Percentiles rank a stretch among this genome's conserved stretches.
These are phyloP conservation scores for Entrophospora sp. DNA, from an alignment of 192 early-diverging fungal genomes.

Conservation along the genomic window DNA sequence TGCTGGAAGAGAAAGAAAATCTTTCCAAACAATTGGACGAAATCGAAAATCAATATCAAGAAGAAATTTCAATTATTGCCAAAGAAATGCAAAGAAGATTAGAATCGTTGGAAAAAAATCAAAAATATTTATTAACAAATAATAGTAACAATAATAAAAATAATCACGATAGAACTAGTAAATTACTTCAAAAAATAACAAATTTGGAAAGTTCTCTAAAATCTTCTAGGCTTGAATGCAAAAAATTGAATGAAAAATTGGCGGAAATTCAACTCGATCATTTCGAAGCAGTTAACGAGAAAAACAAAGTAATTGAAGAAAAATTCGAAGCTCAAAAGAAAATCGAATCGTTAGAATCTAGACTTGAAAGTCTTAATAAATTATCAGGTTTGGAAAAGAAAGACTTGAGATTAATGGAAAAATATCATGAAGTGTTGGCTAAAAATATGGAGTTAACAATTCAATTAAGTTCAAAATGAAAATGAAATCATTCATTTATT, in stretches of 20 bases:
- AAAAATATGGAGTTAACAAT: not conserved
- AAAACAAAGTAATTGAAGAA: not conserved
- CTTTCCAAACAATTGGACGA: not conserved
- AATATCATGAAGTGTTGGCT: not conserved
- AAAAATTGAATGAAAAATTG: not conserved
- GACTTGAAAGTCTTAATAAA: too few species aligned
- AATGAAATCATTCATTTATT: too few species aligned
- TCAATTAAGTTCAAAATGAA: not conserved
- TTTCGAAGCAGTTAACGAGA: slow-evolving; percentile 9
- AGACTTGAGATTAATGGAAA: not conserved
- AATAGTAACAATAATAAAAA: not conserved
- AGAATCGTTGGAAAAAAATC: not conserved
- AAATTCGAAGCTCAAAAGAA: not conserved
- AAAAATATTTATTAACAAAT: not conserved
- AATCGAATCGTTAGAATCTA: not conserved
- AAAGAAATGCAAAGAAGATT: not conserved
- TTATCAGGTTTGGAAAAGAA: too few species aligned
- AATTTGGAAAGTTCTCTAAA: not conserved
- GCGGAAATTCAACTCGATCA: not conserved
- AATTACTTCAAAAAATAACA: too few species aligned
- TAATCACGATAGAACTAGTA: too few species aligned
- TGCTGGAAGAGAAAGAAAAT: too few species aligned
- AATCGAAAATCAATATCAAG: not conserved
- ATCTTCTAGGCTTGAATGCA: not conserved
- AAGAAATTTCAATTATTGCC: not conserved